Evolutionary conservation across 2,329 filamentous ascomycete species (phyloP).

Genomic region (Fusarium goolgardi): DNA sequence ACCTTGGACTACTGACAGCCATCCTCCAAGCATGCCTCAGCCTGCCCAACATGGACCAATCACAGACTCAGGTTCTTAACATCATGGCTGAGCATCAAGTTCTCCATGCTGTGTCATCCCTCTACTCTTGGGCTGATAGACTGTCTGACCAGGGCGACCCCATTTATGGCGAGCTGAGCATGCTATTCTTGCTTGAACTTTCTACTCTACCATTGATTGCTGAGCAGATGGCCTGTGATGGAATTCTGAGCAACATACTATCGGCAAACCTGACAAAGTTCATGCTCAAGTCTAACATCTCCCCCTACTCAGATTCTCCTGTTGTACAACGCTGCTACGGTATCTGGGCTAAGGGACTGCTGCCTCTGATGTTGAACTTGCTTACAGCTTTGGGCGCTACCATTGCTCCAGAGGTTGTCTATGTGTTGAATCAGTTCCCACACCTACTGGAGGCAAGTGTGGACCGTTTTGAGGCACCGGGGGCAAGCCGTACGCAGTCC

Average conservation of each 20-base stretch:
- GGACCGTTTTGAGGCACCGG: constrained; percentile 74
- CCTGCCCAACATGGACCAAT: constrained; percentile 79
- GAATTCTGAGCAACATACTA: constrained; percentile 80
- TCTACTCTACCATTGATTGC: constrained; percentile 84
- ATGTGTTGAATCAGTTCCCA: constrained; percentile 90
- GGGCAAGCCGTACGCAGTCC: constrained; percentile 64
- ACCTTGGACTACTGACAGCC: constrained; percentile 87
- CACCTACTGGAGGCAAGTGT: constrained; percentile 79
- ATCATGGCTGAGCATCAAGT: constrained; percentile 78
- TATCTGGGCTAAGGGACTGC: constrained; percentile 89
- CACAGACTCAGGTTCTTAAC: constrained; percentile 76
- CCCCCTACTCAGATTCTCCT: constrained; percentile 80
- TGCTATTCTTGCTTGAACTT: constrained; percentile 88
- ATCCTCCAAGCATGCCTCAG: constrained; percentile 86
- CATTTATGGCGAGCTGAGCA: constrained; percentile 90
- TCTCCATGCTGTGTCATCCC: constrained; percentile 81
- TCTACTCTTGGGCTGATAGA: constrained; percentile 95
- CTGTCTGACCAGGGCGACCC: constrained; percentile 83
- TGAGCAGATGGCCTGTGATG: constrained; percentile 90
- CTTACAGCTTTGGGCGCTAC: constrained; percentile 83
- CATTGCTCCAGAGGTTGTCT: constrained; percentile 84
- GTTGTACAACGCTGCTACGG: constrained; percentile 80
- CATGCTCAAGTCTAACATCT: constrained; percentile 77
- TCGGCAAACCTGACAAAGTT: constrained; percentile 82
- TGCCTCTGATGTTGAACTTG: constrained; percentile 90